Percentiles rank a stretch among this genome's conserved stretches.
phyloP scores from a whole-genome alignment of 106 monocot species.

The Xerophyta viscosa region DNA sequence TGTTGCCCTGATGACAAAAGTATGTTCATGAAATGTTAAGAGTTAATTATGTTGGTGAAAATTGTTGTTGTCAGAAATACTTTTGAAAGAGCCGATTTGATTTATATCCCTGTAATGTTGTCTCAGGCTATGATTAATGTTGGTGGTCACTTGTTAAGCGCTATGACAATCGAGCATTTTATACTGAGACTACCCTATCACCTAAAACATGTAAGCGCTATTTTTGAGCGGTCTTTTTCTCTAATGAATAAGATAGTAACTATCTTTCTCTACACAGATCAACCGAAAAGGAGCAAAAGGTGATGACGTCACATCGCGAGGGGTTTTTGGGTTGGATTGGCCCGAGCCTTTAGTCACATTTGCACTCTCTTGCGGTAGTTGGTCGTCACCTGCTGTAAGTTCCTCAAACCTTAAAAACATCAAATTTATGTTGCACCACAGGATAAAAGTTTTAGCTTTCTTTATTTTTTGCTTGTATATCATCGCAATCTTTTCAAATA shows the following conservation, averaged over 20 bases:
- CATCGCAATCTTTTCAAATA: too few relatives aligned
- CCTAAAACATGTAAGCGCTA: constrained; percentile 48
- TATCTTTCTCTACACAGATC: constrained; percentile 23
- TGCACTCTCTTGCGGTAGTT: constrained; percentile 96
- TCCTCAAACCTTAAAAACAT: neutral
- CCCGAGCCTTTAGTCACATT: constrained; percentile 90
- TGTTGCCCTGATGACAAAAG: constrained; percentile 77
- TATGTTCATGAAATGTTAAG: constrained; percentile 3
- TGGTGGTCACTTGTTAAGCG: constrained; percentile 66
- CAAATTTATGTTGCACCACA: too few relatives aligned
- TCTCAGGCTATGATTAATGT: constrained; percentile 86
- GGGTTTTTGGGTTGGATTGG: constrained; percentile 79
- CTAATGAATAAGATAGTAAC: neutral
- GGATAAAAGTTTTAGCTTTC: too few relatives aligned
- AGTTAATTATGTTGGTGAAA: neutral
- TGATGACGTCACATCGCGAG: constrained; percentile 34
- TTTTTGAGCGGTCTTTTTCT: neutral
- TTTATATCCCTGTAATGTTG: neutral
- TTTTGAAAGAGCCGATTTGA: neutral
- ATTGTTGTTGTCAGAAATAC: neutral
- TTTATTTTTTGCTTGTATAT: too few relatives aligned
- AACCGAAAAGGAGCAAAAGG: constrained; percentile 36
- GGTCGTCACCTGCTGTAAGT: constrained; percentile 96
- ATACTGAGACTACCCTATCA: constrained; percentile 70
- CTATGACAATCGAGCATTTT: constrained; percentile 95